Evolutionary conservation across 2,329 filamentous ascomycete species (phyloP), one percentile per base, ranked within the genome.

Genomic region (Hypoxylon sp.): DNA sequence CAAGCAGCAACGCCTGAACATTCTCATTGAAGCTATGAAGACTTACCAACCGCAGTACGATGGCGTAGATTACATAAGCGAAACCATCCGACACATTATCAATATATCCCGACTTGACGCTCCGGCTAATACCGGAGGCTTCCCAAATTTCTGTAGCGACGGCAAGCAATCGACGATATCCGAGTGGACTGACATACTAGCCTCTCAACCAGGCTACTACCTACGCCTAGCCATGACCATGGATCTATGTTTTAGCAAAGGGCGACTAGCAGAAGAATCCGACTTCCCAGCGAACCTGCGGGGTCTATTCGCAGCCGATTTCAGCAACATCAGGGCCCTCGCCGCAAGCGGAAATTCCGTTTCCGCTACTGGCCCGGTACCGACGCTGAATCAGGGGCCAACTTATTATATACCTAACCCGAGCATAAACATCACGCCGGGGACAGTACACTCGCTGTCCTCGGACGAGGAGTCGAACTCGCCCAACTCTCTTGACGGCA

Each of bases 21-120:
- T 83, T 48, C 78, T 84, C 19, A 81, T 83, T 44, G 82, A 84
- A 57, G 81, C 81, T 0, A 83, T 84, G 80, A 82, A 81, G 63
- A 80, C 80, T 0, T 84, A 84, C 52, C 80, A 83, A 59, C 81
- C 81, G 2, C 81, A 82, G 55, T 84, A 84, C 62, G 82, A 84
- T 59, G 81, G 81, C 22, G 80, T 82, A 1, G 83, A 84, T 69
- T 82, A 81, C 73, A 79, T 84, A 50, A 80, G 78, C 74, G 80
- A 83, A 66, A 81, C 81, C 9, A 81, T 83, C 29, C 78, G 81
- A 5, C 80, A 82, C 62, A 82, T 83, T 24, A 78, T 83, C 59
- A 81, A 81, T 55, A 76, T 83, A 8, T 80, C 82, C 0, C 79
- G 82, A 66, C 73, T 82, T 5, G 80, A 82, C 42, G 72, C 66